A percentile compares a stretch with the other conserved stretches of the same genome.
Evolutionary conservation across 495 filamentous ascomycete species (phyloP).

Genomic region (Copromyces sp.): DNA sequence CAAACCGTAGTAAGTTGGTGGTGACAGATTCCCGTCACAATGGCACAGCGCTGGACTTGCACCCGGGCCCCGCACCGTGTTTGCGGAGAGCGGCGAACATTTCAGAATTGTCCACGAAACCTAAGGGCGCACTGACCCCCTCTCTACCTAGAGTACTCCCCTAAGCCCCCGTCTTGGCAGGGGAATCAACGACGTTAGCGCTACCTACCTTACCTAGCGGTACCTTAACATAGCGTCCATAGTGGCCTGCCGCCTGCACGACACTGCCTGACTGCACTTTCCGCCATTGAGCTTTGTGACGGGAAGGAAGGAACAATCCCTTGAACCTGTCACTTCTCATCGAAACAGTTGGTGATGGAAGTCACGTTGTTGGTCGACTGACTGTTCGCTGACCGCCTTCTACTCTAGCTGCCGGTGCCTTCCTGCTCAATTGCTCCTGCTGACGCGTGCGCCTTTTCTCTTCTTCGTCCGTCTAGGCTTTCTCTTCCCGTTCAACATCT

Average conservation of each 20-base stretch:
- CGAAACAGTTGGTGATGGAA: background rate
- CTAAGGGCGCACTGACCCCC: background rate
- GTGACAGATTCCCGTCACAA: background rate
- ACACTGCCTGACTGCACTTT: background rate
- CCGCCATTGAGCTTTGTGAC: background rate
- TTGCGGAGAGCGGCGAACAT: background rate
- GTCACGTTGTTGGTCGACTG: background rate
- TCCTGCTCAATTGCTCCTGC: background rate
- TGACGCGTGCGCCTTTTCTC: background rate
- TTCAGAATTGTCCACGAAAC: background rate
- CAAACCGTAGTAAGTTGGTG: background rate
- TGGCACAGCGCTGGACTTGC: background rate
- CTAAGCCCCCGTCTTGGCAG: background rate
- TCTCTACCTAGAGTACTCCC: background rate
- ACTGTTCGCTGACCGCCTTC: background rate
- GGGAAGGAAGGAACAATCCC: background rate
- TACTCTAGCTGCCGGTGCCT: background rate
- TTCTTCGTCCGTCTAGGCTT: background rate
- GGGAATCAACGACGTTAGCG: background rate
- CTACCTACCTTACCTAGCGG: background rate
- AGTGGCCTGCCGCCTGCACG: background rate
- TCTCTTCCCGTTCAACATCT: background rate
- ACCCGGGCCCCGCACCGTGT: background rate
- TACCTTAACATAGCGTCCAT: background rate
- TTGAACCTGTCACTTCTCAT: background rate